Evolutionary conservation across 2,329 filamentous ascomycete species (phyloP).

Genomic region (Talaromyces atroroseus): DNA sequence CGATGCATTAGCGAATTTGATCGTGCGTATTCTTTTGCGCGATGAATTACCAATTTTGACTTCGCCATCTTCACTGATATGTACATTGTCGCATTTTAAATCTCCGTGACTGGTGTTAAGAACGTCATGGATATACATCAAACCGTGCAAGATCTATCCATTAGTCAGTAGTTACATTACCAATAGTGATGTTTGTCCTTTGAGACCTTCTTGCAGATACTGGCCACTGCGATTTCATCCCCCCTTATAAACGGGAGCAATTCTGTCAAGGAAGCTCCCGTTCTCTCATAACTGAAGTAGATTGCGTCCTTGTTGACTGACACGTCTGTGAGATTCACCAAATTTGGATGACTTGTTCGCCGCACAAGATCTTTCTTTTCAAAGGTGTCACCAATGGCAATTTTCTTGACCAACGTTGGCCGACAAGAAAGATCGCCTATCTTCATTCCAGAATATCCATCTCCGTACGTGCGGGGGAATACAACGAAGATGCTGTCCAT

Average conservation of each 20-base stretch:
- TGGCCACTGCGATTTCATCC: not conserved
- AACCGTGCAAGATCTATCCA: conserved; percentile 1
- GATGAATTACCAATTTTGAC: not conserved
- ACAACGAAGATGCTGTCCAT: conserved; percentile 3
- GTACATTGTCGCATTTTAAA: not conserved
- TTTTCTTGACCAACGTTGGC: not conserved
- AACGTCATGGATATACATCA: conserved; percentile 2
- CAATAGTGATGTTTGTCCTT: not conserved
- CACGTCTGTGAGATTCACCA: not conserved
- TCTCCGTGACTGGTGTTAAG: not conserved
- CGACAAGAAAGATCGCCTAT: not conserved
- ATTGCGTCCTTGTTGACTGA: not conserved
- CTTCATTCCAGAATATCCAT: not conserved
- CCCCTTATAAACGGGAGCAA: not conserved
- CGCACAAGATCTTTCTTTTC: not conserved
- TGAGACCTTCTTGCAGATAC: not conserved
- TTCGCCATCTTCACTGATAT: conserved; percentile 1
- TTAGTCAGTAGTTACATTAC: not conserved
- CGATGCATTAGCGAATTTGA: not conserved
- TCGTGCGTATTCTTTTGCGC: not conserved
- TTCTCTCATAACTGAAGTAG: not conserved
- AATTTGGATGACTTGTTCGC: conserved; percentile 1
- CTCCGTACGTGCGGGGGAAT: not conserved
- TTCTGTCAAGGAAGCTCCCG: not conserved
- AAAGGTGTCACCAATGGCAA: not conserved